Evolutionary conservation across 768 basidiomycete genomes (phyloP), one percentile per base, ranked within the genome.

Genomic region (Coprinellus micaceus): DNA sequence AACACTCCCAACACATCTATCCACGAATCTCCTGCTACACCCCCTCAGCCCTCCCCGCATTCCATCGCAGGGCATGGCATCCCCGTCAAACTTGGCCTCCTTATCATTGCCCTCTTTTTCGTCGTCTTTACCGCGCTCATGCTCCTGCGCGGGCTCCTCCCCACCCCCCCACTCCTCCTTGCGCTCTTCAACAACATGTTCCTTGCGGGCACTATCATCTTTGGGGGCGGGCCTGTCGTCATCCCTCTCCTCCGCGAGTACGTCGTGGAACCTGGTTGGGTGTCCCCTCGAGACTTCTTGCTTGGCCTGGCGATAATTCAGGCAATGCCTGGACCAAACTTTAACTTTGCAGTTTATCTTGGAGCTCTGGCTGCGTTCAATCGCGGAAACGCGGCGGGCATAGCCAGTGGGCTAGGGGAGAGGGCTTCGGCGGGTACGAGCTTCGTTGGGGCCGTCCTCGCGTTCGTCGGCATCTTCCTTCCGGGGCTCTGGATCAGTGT

Each of bases 211-310:
- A 74, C 74, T 10, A 75, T 79, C 56, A 78, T 80, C 37, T 78
- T 80, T 54, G 80, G 76, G 26, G 82, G 82, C 13, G 82, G 82
- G 36, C 82, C 82, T 1, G 82, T 83, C 10, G 81, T 83, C 30
- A 78, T 82, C 58, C 82, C 82, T 11, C 71, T 82, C 5, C 67
- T 82, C 15, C 69, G 78, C 26, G 74, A 73, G 52, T 84, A 84
- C 60, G 74, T 76, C 1, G 82, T 84, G 24, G 71, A 75, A 21
- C 70, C 71, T 29, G 78, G 76, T 21, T 80, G 79, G 80, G 80
- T 83, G 26, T 71, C 73, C 21, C 72, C 78, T 9, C 72, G 80
- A 44, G 80, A 83, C 66, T 83, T 83, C 62, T 69, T 83, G 22
- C 68, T 82, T 28, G 80, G 81, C 6, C 71, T 82, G 26, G 81